Base-by-base conservation (phyloP, 2,329 filamentous ascomycete species). In the Acephala macrosclerotiorum region DNA sequence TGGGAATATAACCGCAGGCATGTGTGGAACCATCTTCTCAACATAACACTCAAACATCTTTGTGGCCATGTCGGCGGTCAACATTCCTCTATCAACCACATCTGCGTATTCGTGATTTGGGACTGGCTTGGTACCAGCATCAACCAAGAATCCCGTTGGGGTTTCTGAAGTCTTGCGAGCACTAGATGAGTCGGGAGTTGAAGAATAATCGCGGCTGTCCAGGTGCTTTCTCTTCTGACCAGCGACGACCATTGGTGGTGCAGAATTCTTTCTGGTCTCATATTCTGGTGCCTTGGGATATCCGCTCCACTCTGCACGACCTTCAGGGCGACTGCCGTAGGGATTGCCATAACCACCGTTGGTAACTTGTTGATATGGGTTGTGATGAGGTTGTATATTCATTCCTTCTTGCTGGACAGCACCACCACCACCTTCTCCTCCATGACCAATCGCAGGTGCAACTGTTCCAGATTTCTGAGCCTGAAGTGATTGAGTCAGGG, bases 1-100 rank as follows among this genome's bases (percentile, higher is more conserved):
- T 0, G 86, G 82, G 64, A 91, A 88, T 29, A 90, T 80, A 20
- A 91, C 86, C 1, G 84, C 84, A 0, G 89, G 89, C 60, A 90
- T 81, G 68, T 91, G 88, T 1, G 80, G 80, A 20, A 83, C 80
- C 84, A 91, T 90, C 56, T 84, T 80, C 16, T 84, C 81, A 42
- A 82, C 85, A 75, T 91, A 92, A 11, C 85, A 81, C 26, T 79
- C 75, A 68, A 90, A 87, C 53, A 90, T 80, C 63, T 82, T 79
- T 2, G 80, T 77, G 1, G 89, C 88, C 66, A 82, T 79, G 1
- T 85, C 84, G 75, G 84, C 80, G 2, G 83, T 85, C 36, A 91
- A 75, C 47, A 91, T 72, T 1, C 87, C 87, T 11, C 86, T 82
- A 68, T 89, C 87, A 45, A 91, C 79, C 18, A 80, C 75, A 72